phyloP scores from a whole-genome alignment of 2,329 filamentous ascomycete species.

The Aspergillus fischeri region DNA sequence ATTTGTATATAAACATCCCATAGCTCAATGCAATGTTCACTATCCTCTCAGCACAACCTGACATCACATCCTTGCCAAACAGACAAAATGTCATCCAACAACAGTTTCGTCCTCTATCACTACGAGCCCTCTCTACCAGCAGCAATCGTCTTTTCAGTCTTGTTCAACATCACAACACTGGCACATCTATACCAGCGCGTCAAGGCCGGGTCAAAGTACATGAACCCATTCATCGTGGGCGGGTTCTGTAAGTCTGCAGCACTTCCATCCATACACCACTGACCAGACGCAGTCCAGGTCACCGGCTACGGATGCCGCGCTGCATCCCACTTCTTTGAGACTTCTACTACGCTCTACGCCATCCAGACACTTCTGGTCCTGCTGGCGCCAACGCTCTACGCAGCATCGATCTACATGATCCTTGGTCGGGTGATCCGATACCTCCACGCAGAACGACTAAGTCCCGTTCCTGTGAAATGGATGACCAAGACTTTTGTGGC shows the following conservation, averaged over 20 bases:
- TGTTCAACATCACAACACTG: slow-evolving; percentile 14
- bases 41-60: background rate
- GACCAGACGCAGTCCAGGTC: slow-evolving; percentile 1
- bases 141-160: slow-evolving; percentile 18
- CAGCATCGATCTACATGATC: background rate
- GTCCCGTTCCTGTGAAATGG: background rate
- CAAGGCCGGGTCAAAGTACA: slow-evolving; percentile 7
- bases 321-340: background rate
- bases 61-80: too few species aligned
- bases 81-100: background rate
- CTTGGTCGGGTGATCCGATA: background rate
- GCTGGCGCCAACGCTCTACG: slow-evolving; percentile 3
- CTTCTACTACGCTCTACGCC: background rate
- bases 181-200: slow-evolving; percentile 12
- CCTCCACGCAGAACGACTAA: background rate
- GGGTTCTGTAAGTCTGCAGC: slow-evolving; percentile 12
- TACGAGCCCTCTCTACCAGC: slow-evolving; percentile 24
- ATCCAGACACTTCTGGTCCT: slow-evolving; percentile 2
- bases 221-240: slow-evolving; percentile 13
- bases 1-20: too few species aligned
- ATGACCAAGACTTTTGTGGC: slow-evolving; percentile 2
- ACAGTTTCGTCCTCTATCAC: slow-evolving; percentile 8
- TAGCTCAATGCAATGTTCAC: too few species aligned
- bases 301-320: slow-evolving; percentile 1
- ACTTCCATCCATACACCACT: background rate